phyloP scores from a whole-genome alignment of 768 basidiomycete genomes.

The Kwoniella europaea region DNA sequence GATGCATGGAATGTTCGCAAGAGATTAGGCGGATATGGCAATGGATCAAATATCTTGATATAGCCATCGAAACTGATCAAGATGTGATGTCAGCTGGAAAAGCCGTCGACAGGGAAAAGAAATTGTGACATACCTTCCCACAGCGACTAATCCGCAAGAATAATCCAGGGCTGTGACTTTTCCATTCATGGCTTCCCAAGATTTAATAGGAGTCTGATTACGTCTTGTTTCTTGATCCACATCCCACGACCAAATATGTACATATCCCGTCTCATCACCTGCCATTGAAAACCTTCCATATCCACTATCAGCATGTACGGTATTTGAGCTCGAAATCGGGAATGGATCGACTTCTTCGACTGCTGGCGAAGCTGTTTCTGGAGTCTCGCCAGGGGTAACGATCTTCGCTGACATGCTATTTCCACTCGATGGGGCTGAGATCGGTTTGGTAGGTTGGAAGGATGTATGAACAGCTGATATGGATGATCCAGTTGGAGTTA shows the following conservation, averaged over 20 bases:
- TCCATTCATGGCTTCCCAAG: conserved; percentile 38
- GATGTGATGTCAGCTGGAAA: not conserved
- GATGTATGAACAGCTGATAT: conserved; percentile 23
- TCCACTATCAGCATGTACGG: conserved; percentile 1
- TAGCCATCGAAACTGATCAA: conserved; percentile 42
- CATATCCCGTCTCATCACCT: conserved; percentile 40
- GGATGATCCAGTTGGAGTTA: conserved; percentile 20
- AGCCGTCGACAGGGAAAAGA: not conserved
- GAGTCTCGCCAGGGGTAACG: not conserved
- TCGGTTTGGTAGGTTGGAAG: conserved; percentile 26
- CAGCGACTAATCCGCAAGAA: conserved; percentile 44
- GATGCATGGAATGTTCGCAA: conserved; percentile 46
- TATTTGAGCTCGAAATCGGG: not conserved
- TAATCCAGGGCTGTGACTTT: conserved; percentile 47
- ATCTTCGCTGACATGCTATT: conserved; percentile 2
- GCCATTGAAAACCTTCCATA: conserved; percentile 43
- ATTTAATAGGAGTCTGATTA: conserved; percentile 24
- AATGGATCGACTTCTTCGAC: not conserved
- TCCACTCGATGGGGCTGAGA: conserved; percentile 11
- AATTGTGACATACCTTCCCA: conserved; percentile 38
- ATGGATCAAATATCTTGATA: conserved; percentile 52
- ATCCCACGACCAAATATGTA: conserved; percentile 48
- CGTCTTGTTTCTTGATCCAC: not conserved
- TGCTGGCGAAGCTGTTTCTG: conserved; percentile 14
- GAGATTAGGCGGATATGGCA: conserved; percentile 34